These are phyloP conservation scores for Albugo candida DNA, from an alignment of 352 stramenopile species.

Conservation along the genomic window DNA sequence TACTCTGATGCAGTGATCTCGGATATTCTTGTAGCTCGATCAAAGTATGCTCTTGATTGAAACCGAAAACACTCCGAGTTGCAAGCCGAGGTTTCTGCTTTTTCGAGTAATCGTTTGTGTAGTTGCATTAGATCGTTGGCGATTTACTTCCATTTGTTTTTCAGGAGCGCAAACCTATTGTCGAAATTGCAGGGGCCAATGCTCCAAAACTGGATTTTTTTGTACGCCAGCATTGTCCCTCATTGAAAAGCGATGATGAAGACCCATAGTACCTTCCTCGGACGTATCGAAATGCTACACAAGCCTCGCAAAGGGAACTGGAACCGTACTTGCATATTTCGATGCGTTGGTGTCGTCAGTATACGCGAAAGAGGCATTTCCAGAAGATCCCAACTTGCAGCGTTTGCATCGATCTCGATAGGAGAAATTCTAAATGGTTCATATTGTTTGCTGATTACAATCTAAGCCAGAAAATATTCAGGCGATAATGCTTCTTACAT, in stretches of 20 bases:
- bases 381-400: not conserved
- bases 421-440: slow-evolving; percentile 1
- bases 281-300: too few relatives aligned
- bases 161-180: slow-evolving; percentile 36
- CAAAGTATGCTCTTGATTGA: too few relatives aligned
- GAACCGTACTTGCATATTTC: too few relatives aligned
- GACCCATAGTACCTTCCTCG: slow-evolving; percentile 12
- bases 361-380: not conserved
- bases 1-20: not conserved
- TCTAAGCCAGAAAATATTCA: not conserved
- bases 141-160: not conserved
- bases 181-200: slow-evolving; percentile 34
- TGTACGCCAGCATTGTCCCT: slow-evolving; percentile 38
- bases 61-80: slow-evolving; percentile 23
- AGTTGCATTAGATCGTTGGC: not conserved
- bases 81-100: slow-evolving; percentile 45
- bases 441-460: slow-evolving; percentile 5
- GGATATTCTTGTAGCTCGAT: not conserved
- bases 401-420: not conserved
- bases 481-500: too few relatives aligned
- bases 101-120: slow-evolving; percentile 16
- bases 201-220: slow-evolving; percentile 37
- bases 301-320: too few relatives aligned
- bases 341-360: too few relatives aligned
- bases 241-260: slow-evolving; percentile 27